Evolutionary conservation across 768 basidiomycete species (phyloP).

Genomic region (Boletus bicolor): DNA sequence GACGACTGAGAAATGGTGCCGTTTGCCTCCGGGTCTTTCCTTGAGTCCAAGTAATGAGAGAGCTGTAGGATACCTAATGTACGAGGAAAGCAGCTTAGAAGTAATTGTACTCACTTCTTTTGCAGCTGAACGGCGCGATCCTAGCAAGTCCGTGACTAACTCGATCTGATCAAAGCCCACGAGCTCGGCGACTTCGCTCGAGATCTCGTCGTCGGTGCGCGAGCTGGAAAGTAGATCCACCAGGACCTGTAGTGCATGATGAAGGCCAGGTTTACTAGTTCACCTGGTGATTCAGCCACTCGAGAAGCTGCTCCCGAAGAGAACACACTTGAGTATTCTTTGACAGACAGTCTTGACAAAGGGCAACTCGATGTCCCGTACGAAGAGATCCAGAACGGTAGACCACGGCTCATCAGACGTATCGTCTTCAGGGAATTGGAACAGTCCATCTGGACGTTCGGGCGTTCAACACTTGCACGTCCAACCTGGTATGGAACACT

Average conservation of each 20-base stretch:
- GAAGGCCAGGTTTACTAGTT: constrained; percentile 14
- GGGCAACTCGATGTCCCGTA: neutral
- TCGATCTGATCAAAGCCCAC: constrained; percentile 85
- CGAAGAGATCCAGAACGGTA: constrained; percentile 36
- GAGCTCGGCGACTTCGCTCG: constrained; percentile 72
- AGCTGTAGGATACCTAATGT: constrained; percentile 13
- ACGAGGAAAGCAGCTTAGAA: neutral
- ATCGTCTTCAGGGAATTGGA: constrained; percentile 8
- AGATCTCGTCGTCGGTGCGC: constrained; percentile 65
- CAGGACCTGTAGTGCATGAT: constrained; percentile 18
- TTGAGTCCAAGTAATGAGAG: constrained; percentile 3
- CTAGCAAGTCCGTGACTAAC: constrained; percentile 66
- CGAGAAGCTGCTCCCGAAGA: neutral
- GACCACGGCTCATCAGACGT: constrained; percentile 20
- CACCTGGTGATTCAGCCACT: constrained; percentile 3
- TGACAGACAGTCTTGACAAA: constrained; percentile 5
- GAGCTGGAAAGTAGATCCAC: constrained; percentile 44
- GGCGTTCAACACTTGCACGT: constrained; percentile 4
- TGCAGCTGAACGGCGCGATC: constrained; percentile 47
- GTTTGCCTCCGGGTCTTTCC: neutral
- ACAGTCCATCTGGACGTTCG: constrained; percentile 11
- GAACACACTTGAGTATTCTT: constrained; percentile 17
- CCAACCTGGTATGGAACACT: neutral
- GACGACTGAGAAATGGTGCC: neutral
- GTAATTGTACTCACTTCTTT: constrained; percentile 42